A percentile compares a stretch with the other conserved stretches of the same genome.
Evolutionary conservation across 1,284 basidiomycete species (phyloP).

Genomic region (Sphaerobolus stellatus): DNA sequence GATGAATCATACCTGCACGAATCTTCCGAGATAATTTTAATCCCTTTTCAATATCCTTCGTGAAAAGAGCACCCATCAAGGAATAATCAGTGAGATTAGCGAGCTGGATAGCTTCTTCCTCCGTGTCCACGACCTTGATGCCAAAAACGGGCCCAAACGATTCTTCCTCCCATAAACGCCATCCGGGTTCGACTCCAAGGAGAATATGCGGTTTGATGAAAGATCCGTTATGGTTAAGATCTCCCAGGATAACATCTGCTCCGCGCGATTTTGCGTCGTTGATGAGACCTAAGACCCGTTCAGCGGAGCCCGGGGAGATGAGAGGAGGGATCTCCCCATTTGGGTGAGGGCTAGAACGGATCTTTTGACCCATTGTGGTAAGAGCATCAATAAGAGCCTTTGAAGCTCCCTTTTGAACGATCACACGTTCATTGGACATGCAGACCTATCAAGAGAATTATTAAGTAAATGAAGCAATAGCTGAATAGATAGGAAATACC

Average conservation of each 20-base stretch:
- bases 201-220: constrained; percentile 58
- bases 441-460: constrained; percentile 47
- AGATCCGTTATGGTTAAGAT: constrained; percentile 39
- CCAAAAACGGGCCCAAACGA: constrained; percentile 59
- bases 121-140: constrained; percentile 46
- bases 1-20: constrained; percentile 39
- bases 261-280: constrained; percentile 52
- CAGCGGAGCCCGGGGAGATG: constrained; percentile 51
- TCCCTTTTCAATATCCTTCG: constrained; percentile 38
- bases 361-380: constrained; percentile 28
- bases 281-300: constrained; percentile 49
- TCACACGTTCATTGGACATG: constrained; percentile 69
- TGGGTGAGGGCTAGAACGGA: constrained; percentile 40
- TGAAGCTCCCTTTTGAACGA: constrained; percentile 49
- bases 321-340: constrained; percentile 37
- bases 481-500: neutral
- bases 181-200: constrained; percentile 46
- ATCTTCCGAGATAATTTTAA: constrained; percentile 50
- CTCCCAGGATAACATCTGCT: constrained; percentile 52
- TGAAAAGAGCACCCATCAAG: constrained; percentile 55
- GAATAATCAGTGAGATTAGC: constrained; percentile 59
- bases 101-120: constrained; percentile 53
- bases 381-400: constrained; percentile 38
- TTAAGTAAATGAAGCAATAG: neutral
- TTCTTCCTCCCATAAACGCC: constrained; percentile 55